Base-by-base conservation (phyloP, 2,329 filamentous ascomycete genomes). In the Hypoxylon sp. region DNA sequence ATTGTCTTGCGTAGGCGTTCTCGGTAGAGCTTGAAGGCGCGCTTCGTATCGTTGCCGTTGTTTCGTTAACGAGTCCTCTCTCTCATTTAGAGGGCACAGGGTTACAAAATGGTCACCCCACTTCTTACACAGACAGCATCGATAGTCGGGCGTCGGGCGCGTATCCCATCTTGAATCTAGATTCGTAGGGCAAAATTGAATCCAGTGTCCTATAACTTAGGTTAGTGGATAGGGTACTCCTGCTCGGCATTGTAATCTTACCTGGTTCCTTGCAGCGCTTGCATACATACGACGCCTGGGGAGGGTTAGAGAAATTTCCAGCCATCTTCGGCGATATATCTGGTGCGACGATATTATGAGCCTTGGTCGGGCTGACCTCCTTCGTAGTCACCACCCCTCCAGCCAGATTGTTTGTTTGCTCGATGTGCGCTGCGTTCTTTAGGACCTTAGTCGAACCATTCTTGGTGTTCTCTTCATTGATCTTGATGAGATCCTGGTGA, bases 181-280 rank as follows among this genome's bases (percentile, higher is more conserved):
- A 62, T 80, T 81, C 1, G 81, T 83, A 16, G 81, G 81, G 55
- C 81, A 83, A 1, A 72, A 32, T 53, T 78, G 71, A 16, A 81
- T 69, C 63, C 69, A 74, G 65, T 83, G 81, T 25, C 80, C 81
- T 83, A 60, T 30, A 7, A 12, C 43, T 16, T 23, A 32, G 6
- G 58, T 71, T 9, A 73, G 65, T 48, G 9, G 21, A 37, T 65
- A 34, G 32, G 14, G 3, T 50, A 41, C 27, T 16, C 30, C 12
- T n/a, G 1, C 16, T 25, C 11, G 29, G 11, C 16, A 16, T 21
- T 30, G 9, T 19, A 21, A 27, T 39, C 75, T 68, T 71, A 77
- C 78, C 78, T 69, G 68, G 63, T 11, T 70, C 16, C 11, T 68
- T 23, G 61, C 79, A 81, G 45, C 77, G 76, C 7, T 72, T 74